phyloP scores from a whole-genome alignment of 805 yeast species.

The Candida ficus region DNA sequence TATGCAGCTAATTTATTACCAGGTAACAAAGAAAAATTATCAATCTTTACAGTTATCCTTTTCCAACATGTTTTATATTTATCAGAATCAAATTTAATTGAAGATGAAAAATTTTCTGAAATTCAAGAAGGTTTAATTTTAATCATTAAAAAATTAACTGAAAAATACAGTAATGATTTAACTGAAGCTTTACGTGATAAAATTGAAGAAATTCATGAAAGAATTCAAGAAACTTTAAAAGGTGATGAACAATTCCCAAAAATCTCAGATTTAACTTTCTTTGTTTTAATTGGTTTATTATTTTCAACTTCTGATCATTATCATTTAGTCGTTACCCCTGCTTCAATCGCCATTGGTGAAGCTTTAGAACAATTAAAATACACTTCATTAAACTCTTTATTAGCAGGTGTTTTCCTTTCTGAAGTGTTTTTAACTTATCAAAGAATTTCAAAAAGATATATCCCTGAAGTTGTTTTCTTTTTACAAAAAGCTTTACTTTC shows the following conservation, averaged over 20 bases:
- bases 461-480: slow-evolving; percentile 72
- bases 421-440: slow-evolving; percentile 70
- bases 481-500: slow-evolving; percentile 47
- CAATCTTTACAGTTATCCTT: slow-evolving; percentile 55
- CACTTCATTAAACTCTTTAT: slow-evolving; percentile 35
- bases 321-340: slow-evolving; percentile 86
- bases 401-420: slow-evolving; percentile 61
- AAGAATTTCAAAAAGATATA: slow-evolving; percentile 67
- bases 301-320: slow-evolving; percentile 95
- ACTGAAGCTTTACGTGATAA: slow-evolving; percentile 58
- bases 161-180: slow-evolving; percentile 58
- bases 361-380: slow-evolving; percentile 49
- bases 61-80: slow-evolving; percentile 56
- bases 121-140: slow-evolving; percentile 40
- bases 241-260: slow-evolving; percentile 33
- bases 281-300: slow-evolving; percentile 64
- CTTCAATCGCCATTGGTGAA: slow-evolving; percentile 68
- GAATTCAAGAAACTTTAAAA: slow-evolving; percentile 32
- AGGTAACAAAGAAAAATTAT: slow-evolving; percentile 77
- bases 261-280: slow-evolving; percentile 58
- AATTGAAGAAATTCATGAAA: slow-evolving; percentile 48
- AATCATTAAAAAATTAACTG: slow-evolving; percentile 53
- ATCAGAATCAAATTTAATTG: slow-evolving; percentile 32
- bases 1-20: slow-evolving; percentile 74
- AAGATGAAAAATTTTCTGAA: slow-evolving; percentile 31